These are phyloP conservation scores for Parafenestella ontariensis DNA, from an alignment of 2,329 filamentous ascomycete species.

Conservation along the genomic window DNA sequence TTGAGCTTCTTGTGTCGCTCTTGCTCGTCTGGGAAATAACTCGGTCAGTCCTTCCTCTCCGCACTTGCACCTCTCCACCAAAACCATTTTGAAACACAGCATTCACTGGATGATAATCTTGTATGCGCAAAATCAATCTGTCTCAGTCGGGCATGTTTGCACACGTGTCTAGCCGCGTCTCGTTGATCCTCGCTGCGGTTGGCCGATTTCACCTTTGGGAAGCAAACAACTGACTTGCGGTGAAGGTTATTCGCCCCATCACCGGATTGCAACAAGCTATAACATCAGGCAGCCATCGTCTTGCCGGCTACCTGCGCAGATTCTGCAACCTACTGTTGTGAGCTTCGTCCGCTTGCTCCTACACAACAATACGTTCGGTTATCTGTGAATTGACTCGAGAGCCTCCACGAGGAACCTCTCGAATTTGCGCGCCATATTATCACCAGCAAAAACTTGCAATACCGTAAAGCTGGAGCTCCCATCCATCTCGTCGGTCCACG, in stretches of 20 bases:
- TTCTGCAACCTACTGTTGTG: constrained; percentile 40
- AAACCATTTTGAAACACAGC: background rate
- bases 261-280: constrained; percentile 30
- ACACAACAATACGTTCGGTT: constrained; percentile 29
- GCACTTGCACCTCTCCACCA: background rate
- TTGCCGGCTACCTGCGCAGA: constrained; percentile 39
- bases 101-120: background rate
- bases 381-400: constrained; percentile 32
- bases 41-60: constrained; percentile 21
- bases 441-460: constrained; percentile 47
- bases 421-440: constrained; percentile 4
- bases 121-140: constrained; percentile 14
- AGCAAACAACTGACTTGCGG: constrained; percentile 49
- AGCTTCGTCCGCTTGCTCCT: constrained; percentile 22
- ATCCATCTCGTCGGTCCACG: constrained; percentile 82
- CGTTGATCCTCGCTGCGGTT: constrained; percentile 31
- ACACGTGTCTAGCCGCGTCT: constrained; percentile 37
- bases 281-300: constrained; percentile 32
- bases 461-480: constrained; percentile 95
- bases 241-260: constrained; percentile 33
- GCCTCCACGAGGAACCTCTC: constrained; percentile 19
- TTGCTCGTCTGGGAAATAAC: constrained; percentile 19
- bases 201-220: constrained; percentile 23
- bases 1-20: constrained; percentile 17
- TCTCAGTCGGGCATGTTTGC: constrained; percentile 35